These are phyloP conservation scores for Trypanosoma cruzi DNA, from an alignment of 208 protist species.

Conservation along the genomic window DNA sequence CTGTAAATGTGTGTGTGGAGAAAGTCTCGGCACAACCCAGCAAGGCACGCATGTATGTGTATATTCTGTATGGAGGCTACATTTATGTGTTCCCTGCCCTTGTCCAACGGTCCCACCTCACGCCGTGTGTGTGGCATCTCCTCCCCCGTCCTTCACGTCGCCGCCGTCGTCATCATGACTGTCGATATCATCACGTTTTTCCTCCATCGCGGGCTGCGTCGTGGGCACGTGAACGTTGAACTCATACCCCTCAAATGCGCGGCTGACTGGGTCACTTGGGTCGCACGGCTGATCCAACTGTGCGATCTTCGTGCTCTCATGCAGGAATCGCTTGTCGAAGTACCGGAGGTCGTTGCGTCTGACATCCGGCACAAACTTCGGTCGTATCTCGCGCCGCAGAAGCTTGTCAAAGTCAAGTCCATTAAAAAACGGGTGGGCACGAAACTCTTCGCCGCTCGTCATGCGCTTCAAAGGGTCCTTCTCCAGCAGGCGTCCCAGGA, in stretches of 20 bases:
- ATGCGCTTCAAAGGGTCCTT: slow-evolving; percentile 47
- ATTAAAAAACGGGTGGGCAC: slow-evolving; percentile 65
- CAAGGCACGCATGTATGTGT: no score
- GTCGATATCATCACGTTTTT: not conserved
- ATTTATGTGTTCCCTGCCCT: not conserved
- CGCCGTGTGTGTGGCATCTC: not conserved
- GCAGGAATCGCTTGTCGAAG: slow-evolving; percentile 30
- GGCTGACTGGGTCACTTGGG: slow-evolving; percentile 25
- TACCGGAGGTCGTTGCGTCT: slow-evolving; percentile 23
- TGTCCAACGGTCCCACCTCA: not conserved
- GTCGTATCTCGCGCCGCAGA: slow-evolving; percentile 32
- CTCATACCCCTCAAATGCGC: slow-evolving; percentile 26
- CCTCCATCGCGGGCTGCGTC: not conserved
- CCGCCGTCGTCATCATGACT: not conserved
- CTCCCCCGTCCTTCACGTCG: no score
- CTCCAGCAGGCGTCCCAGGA: slow-evolving; percentile 61
- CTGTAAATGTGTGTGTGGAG: not conserved
- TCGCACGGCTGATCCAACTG: slow-evolving; percentile 25
- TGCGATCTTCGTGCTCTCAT: slow-evolving; percentile 21
- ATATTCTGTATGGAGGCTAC: no score
- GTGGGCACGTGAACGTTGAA: not conserved
- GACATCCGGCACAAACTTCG: slow-evolving; percentile 28
- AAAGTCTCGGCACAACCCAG: no score
- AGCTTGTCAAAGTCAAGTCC: slow-evolving; percentile 68
- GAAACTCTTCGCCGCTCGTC: slow-evolving; percentile 37